A percentile compares a stretch with the other conserved stretches of the same genome.
Evolutionary conservation across 1,284 basidiomycete genomes (phyloP).

Genomic region (Leccinum ponderosum): DNA sequence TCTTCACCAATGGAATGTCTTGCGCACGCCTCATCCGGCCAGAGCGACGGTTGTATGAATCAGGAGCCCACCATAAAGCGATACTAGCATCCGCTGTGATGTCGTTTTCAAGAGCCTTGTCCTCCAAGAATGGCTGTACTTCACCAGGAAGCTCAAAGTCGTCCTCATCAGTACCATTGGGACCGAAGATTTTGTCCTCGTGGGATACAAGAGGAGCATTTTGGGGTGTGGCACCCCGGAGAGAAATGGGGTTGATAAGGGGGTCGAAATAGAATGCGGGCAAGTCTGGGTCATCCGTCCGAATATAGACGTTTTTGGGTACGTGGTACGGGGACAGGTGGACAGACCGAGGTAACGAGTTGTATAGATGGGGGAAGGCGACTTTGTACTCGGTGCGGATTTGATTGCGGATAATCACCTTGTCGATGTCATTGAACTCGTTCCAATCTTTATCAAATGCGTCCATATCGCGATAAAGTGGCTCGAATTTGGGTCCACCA

Average conservation of each 20-base stretch:
- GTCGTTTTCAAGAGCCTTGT: constrained; percentile 86
- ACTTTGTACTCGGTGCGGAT: constrained; percentile 99
- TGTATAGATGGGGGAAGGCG: constrained; percentile 99
- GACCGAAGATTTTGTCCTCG: constrained; percentile 91
- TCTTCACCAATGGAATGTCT: constrained; percentile 95
- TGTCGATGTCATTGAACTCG: constrained; percentile 99
- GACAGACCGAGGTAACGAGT: constrained; percentile 95
- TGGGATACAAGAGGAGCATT: constrained; percentile 84
- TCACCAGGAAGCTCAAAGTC: constrained; percentile 87
- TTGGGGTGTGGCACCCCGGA: constrained; percentile 82
- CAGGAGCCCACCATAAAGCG: constrained; percentile 98
- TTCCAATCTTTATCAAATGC: constrained; percentile 99
- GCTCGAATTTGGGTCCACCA: constrained; percentile 98
- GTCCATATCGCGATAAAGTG: constrained; percentile 93
- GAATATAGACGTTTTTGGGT: constrained; percentile 98
- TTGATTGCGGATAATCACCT: constrained; percentile 98
- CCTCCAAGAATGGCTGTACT: constrained; percentile 82
- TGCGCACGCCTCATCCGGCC: constrained; percentile 93
- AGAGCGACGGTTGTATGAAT: constrained; percentile 92
- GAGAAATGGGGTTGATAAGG: constrained; percentile 94
- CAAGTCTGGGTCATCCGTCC: constrained; percentile 97
- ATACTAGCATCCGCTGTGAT: constrained; percentile 96
- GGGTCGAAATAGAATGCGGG: constrained; percentile 99
- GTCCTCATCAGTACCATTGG: constrained; percentile 81
- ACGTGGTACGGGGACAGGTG: constrained; percentile 91